phyloP scores from a whole-genome alignment of 352 stramenopile species.

The Achlya hypogyna region DNA sequence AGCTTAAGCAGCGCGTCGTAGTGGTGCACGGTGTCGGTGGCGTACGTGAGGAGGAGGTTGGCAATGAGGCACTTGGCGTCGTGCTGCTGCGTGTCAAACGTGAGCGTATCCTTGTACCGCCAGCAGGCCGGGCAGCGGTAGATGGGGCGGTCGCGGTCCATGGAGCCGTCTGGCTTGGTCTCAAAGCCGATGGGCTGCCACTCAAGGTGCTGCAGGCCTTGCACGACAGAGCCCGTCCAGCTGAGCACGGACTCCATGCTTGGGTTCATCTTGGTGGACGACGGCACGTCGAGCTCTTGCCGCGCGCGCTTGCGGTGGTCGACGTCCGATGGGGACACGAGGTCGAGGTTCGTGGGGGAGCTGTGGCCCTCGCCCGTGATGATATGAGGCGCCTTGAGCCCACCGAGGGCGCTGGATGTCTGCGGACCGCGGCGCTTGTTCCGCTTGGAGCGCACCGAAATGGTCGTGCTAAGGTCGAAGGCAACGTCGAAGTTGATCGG shows the following conservation, averaged over 20 bases:
- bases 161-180: conserved; percentile 54
- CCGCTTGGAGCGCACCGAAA: conserved; percentile 91
- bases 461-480: conserved; percentile 82
- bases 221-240: conserved; percentile 64
- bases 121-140: conserved; percentile 76
- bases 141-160: conserved; percentile 63
- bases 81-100: conserved; percentile 71
- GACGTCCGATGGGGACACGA: conserved; percentile 3
- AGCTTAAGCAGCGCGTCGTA: conserved; percentile 72
- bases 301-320: background rate
- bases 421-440: conserved; percentile 83
- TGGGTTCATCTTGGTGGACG: conserved; percentile 36
- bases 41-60: conserved; percentile 71
- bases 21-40: conserved; percentile 66
- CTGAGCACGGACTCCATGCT: conserved; percentile 67
- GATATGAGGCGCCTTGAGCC: conserved; percentile 56
- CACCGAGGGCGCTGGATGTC: conserved; percentile 18
- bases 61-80: conserved; percentile 78
- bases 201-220: conserved; percentile 68
- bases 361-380: conserved; percentile 36
- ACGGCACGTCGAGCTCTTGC: conserved; percentile 23
- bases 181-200: conserved; percentile 78
- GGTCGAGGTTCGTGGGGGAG: background rate
- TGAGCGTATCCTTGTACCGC: conserved; percentile 81
- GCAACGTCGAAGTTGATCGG: conserved; percentile 86